A percentile compares a stretch with the other conserved stretches of the same genome.
Conservation (phyloP, 371 early-diverging fungal genomes). For the Apophysomyces sp. region DNA sequence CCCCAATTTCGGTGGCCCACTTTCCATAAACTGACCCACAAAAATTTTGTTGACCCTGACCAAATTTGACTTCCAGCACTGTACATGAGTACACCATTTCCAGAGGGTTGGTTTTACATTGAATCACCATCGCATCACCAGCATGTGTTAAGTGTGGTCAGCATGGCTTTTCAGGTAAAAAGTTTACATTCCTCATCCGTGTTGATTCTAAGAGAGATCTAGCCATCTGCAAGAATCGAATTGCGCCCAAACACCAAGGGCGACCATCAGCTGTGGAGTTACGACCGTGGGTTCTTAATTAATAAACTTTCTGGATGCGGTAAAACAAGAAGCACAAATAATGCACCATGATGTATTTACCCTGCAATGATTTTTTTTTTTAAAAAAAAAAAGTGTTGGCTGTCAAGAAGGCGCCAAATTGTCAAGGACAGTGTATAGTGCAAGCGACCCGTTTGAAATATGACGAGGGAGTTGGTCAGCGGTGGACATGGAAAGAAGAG, state of each 20-base stretch:
- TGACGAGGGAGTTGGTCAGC: background rate
- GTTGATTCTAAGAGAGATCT: background rate
- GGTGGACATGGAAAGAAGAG: slow-evolving; percentile 6
- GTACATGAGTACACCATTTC: background rate
- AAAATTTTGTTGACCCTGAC: too few species aligned
- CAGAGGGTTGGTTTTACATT: slow-evolving; percentile 10
- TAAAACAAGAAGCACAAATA: slow-evolving; percentile 1
- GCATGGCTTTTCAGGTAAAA: slow-evolving; percentile 5
- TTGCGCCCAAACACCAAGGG: slow-evolving; percentile 4
- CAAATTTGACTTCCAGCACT: too few species aligned
- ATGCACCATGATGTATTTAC: background rate
- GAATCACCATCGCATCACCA: slow-evolving; percentile 3
- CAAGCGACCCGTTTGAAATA: slow-evolving; percentile 3
- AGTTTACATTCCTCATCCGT: too few species aligned
- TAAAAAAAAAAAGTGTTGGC: background rate
- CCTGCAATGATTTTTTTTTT: background rate
- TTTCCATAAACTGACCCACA: too few species aligned
- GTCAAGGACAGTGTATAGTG: slow-evolving; percentile 2
- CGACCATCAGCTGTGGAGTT: slow-evolving; percentile 10
- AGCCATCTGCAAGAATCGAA: slow-evolving; percentile 15
- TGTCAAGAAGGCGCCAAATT: background rate
- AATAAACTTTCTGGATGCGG: slow-evolving; percentile 16
- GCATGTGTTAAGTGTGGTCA: slow-evolving; percentile 9
- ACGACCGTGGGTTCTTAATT: slow-evolving; percentile 10
- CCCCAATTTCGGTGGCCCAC: too few species aligned